phyloP scores from a whole-genome alignment of 2,329 filamentous ascomycete genomes.

The Ophidiomyces ophidiicola region DNA sequence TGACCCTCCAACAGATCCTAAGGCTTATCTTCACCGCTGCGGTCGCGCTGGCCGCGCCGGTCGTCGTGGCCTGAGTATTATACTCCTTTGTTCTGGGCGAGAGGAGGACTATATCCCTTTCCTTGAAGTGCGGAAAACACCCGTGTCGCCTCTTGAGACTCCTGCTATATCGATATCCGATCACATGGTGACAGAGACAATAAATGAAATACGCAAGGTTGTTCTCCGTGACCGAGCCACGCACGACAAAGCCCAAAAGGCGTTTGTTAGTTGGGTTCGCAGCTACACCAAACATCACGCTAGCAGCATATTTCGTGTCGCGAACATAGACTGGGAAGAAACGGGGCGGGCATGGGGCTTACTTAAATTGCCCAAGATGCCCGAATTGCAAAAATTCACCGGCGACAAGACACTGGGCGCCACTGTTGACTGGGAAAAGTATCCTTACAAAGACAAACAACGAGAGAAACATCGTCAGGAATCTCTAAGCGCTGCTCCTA shows the following conservation, averaged over 20 bases:
- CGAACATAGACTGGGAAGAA: slow-evolving; percentile 74
- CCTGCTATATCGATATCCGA: slow-evolving; percentile 48
- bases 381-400: slow-evolving; percentile 64
- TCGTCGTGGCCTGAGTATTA: slow-evolving; percentile 65
- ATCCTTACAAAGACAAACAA: slow-evolving; percentile 58
- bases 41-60: slow-evolving; percentile 53
- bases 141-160: slow-evolving; percentile 52
- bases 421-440: slow-evolving; percentile 49
- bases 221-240: slow-evolving; percentile 50
- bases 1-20: slow-evolving; percentile 75
- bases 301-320: slow-evolving; percentile 73
- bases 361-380: slow-evolving; percentile 82
- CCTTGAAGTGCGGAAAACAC: slow-evolving; percentile 74
- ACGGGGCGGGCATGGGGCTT: slow-evolving; percentile 76
- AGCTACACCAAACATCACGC: slow-evolving; percentile 87
- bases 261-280: slow-evolving; percentile 86
- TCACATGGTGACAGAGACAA: slow-evolving; percentile 47
- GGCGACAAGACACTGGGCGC: slow-evolving; percentile 54
- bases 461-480: slow-evolving; percentile 54
- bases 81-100: slow-evolving; percentile 69
- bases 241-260: slow-evolving; percentile 79
- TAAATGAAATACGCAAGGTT: slow-evolving; percentile 48
- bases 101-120: slow-evolving; percentile 89
- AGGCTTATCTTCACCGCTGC: slow-evolving; percentile 60
- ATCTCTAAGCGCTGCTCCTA: slow-evolving; percentile 40